Conservation (phyloP, 164 flowering plant species). For the Stephania japonica region DNA sequence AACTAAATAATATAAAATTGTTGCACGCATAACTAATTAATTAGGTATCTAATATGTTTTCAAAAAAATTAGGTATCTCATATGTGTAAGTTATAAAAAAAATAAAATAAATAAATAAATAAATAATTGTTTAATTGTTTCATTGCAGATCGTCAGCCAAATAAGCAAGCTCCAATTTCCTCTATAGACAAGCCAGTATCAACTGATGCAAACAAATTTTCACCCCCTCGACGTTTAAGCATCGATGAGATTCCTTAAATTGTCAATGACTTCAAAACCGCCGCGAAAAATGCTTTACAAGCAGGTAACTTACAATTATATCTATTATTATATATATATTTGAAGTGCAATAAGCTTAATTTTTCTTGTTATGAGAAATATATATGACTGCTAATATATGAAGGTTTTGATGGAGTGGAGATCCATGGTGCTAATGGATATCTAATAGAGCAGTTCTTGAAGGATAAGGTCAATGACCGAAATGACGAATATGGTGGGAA, state of each 20-base stretch:
- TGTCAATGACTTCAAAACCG: slow-evolving; percentile 25
- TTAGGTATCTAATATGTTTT: too few relatives aligned
- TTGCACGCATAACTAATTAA: too few relatives aligned
- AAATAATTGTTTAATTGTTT: neutral
- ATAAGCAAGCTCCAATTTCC: slow-evolving; percentile 30
- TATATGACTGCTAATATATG: neutral
- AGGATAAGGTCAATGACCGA: neutral
- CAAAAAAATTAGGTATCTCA: too few relatives aligned
- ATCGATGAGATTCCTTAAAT: slow-evolving; percentile 23
- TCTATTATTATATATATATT: neutral
- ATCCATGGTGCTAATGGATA: neutral
- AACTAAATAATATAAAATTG: too few relatives aligned
- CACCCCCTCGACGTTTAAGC: slow-evolving; percentile 11
- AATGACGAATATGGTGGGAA: neutral
- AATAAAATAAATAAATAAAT: too few relatives aligned
- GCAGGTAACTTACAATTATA: slow-evolving; percentile 18
- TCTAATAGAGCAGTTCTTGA: neutral
- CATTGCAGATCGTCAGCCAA: slow-evolving; percentile 22
- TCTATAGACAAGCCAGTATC: slow-evolving; percentile 17
- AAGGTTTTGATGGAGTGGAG: neutral
- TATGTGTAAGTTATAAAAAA: too few relatives aligned
- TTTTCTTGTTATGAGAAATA: neutral
- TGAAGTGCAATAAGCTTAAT: neutral
- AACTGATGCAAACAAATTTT: neutral
- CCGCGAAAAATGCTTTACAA: slow-evolving; percentile 31